Evolutionary conservation across 129 eudicot species (phyloP), one percentile per base, ranked within the genome.

Genomic region (Saposhnikovia divaricata): DNA sequence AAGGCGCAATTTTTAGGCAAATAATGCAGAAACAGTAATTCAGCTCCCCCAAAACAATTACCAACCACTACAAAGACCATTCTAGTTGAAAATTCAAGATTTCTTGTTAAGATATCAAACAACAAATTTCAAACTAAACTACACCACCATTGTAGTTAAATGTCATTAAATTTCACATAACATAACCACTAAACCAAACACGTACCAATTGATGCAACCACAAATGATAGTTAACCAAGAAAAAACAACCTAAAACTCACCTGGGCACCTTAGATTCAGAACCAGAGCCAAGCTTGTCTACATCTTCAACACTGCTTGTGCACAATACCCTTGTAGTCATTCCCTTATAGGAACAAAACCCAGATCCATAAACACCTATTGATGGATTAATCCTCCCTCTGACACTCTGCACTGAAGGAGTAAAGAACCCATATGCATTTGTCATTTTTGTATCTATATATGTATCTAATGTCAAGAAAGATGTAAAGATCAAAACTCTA

Each of bases 341-440:
- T 9, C 83, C 87, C 65, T 81, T 72, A 77, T 77, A 76, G 34
- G 80, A 80, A 66, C 81, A 80, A 81, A 76, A 77, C 84, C 89
- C 85, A 83, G 83, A 79, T 77, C 84, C 91, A 84, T 83, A 82
- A 6, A 85, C 44, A 69, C 84, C 85, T 27, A 84, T 21, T 55
- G 86, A 87, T 59, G 89, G 80, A 77, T 81, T 78, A 76, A 86
- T 77, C 77, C 85, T 81, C 77, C 84, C 81, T 79, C 80, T 65
- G 5, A 82, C 74, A 71, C 82, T 46, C 55, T 85, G 84, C 28
- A 82, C 77, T 42, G 82, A 39, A 28, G 93, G 90, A 66, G 90
- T 78, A 78, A 78, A 80, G 71, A 86, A 79, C 71, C 88, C 91
- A 88, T 87, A 88, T 85, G 93, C 92, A 86, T 85, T 92, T 75